phyloP scores from a whole-genome alignment of 768 basidiomycete genomes.

The Pleurotus platypus region DNA sequence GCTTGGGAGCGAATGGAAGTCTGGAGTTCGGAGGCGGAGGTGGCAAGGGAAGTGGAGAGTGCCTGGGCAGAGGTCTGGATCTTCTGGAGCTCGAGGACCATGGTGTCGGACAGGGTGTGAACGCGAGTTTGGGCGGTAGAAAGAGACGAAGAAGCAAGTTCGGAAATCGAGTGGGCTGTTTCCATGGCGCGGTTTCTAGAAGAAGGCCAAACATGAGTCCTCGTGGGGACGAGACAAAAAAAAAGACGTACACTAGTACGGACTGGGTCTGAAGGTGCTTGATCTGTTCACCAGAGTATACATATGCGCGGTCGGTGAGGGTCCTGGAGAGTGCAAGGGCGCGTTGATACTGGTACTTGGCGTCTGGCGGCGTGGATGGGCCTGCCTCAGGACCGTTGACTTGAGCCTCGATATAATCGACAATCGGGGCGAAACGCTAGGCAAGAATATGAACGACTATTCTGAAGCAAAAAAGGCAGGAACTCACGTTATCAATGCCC shows the following conservation, averaged over 20 bases:
- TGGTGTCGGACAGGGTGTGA: constrained; percentile 57
- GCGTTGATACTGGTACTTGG: constrained; percentile 78
- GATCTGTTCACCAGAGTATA: constrained; percentile 68
- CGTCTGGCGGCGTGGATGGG: constrained; percentile 43
- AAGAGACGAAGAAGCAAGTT: constrained; percentile 55
- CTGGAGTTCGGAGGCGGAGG: constrained; percentile 16
- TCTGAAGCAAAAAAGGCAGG: constrained; percentile 13
- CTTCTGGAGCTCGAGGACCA: constrained; percentile 65
- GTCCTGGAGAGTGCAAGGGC: constrained; percentile 62
- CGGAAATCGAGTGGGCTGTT: constrained; percentile 60
- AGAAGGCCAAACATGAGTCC: constrained; percentile 9
- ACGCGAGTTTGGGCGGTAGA: constrained; percentile 53
- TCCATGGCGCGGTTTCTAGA: constrained; percentile 66
- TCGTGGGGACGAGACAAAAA: not conserved
- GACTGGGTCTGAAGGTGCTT: constrained; percentile 68
- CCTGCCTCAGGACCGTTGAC: constrained; percentile 44
- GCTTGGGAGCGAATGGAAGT: constrained; percentile 29
- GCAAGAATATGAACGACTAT: constrained; percentile 7
- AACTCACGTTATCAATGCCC: constrained; percentile 68
- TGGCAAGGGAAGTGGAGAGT: constrained; percentile 40
- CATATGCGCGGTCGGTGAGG: constrained; percentile 58
- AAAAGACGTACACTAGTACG: constrained; percentile 50
- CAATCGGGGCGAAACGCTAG: constrained; percentile 69
- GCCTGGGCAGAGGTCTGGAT: constrained; percentile 56
- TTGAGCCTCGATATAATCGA: constrained; percentile 61